A percentile compares a stretch with the other conserved stretches of the same genome.
phyloP scores from a whole-genome alignment of 768 basidiomycete species.

The Gymnopilus dilepis region DNA sequence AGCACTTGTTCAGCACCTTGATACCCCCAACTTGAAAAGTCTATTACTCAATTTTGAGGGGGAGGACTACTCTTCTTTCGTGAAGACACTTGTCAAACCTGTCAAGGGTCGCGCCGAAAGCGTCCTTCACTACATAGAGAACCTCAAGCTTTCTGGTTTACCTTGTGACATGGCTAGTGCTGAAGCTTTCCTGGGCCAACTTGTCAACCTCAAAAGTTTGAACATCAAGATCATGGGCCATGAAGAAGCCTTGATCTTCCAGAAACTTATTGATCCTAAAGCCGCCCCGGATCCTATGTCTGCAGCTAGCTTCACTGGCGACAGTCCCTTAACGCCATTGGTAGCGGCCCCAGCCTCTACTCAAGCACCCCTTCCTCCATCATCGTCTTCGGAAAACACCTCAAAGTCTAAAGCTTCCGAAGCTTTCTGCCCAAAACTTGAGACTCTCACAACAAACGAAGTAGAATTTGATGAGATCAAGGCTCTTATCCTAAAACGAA shows the following conservation, averaged over 20 bases:
- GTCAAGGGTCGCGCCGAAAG: conserved; percentile 45
- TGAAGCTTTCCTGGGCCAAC: conserved; percentile 49
- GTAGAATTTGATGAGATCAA: conserved; percentile 47
- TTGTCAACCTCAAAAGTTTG: conserved; percentile 52
- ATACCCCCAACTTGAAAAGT: conserved; percentile 42
- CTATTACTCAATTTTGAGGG: conserved; percentile 63
- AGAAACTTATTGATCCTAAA: conserved; percentile 28
- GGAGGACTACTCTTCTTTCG: conserved; percentile 58
- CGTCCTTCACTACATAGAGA: conserved; percentile 52
- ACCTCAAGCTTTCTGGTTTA: conserved; percentile 57
- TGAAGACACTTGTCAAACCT: conserved; percentile 46
- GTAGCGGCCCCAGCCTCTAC: conserved; percentile 4
- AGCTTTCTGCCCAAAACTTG: conserved; percentile 56
- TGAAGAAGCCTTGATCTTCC: conserved; percentile 39
- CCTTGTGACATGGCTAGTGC: conserved; percentile 42
- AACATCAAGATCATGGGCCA: conserved; percentile 35
- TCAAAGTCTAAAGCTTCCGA: conserved; percentile 13
- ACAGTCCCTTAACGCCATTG: conserved; percentile 7
- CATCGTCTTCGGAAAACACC: conserved; percentile 1
- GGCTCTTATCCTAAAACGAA: conserved; percentile 49
- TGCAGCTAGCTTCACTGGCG: conserved; percentile 22
- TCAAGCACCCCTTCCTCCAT: conserved; percentile 7
- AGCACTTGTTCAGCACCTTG: conserved; percentile 44
- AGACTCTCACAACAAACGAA: conserved; percentile 51
- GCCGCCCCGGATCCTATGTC: conserved; percentile 6